Evolutionary conservation across 2,329 filamentous ascomycete species (phyloP).

Genomic region (Fusarium sp.): DNA sequence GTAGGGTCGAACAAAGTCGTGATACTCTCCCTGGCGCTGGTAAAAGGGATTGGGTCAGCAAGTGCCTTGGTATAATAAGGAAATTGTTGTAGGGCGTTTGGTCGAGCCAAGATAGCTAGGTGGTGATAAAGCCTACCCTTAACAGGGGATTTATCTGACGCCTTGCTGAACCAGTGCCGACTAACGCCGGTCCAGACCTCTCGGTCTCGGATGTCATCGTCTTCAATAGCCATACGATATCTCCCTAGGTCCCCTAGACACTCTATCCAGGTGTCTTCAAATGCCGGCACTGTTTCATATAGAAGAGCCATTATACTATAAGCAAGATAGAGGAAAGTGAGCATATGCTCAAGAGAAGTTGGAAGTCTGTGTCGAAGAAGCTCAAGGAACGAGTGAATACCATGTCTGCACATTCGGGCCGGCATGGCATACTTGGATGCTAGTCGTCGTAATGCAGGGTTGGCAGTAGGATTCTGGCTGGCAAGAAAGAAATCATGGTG

Average conservation of each 20-base stretch:
- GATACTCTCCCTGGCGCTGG: no score
- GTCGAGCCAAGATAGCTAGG: constrained; percentile 80
- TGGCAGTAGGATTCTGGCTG: constrained; percentile 85
- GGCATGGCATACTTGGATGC: constrained; percentile 91
- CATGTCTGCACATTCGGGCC: constrained; percentile 92
- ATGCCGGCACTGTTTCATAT: constrained; percentile 85
- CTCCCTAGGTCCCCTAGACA: constrained; percentile 88
- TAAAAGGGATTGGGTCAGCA: no score
- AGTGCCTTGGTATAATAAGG: constrained; percentile 74
- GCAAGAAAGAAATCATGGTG: constrained; percentile 90
- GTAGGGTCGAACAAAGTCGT: no score
- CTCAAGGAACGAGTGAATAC: constrained; percentile 88
- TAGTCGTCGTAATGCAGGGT: constrained; percentile 73
- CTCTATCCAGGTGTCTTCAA: constrained; percentile 93
- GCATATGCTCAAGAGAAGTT: constrained; percentile 85
- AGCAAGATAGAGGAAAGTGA: constrained; percentile 88
- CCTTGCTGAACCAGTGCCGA: constrained; percentile 85
- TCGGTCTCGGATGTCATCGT: constrained; percentile 78
- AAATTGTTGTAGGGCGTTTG: constrained; percentile 76
- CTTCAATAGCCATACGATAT: constrained; percentile 91
- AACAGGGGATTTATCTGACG: constrained; percentile 79
- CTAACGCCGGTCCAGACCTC: constrained; percentile 87
- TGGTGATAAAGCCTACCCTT: constrained; percentile 90
- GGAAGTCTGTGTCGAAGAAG: constrained; percentile 80
- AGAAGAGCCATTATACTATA: constrained; percentile 92